Evolutionary conservation across 441 rosid species (phyloP).

Genomic region (Brassica balearica): DNA sequence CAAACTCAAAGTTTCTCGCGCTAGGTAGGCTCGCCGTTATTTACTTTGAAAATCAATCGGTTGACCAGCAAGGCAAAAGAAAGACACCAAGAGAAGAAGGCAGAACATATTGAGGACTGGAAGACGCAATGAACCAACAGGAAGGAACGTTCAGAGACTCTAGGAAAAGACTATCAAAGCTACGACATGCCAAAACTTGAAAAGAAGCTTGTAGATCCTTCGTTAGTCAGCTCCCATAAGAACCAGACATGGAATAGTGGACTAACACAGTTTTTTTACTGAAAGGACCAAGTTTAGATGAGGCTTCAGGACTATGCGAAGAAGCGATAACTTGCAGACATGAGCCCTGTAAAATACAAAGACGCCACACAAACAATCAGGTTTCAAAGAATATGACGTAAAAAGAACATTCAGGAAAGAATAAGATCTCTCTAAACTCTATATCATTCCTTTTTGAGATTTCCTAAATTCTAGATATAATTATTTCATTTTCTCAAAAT

Average conservation of each 20-base stretch:
- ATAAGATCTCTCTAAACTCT: background rate
- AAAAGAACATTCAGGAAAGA: background rate
- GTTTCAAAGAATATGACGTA: background rate
- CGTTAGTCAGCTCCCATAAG: slow-evolving; percentile 39
- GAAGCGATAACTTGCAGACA: slow-evolving; percentile 54
- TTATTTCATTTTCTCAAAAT: too few species aligned
- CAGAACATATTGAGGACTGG: slow-evolving; percentile 39
- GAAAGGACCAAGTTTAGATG: slow-evolving; percentile 39
- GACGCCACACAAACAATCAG: slow-evolving; percentile 27
- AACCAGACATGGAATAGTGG: slow-evolving; percentile 31
- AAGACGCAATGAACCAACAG: slow-evolving; percentile 38
- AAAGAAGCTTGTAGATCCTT: slow-evolving; percentile 42
- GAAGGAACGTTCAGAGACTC: slow-evolving; percentile 43
- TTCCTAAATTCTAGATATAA: background rate
- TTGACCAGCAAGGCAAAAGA: slow-evolving; percentile 45
- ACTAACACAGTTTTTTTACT: background rate
- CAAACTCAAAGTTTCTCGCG: slow-evolving; percentile 47
- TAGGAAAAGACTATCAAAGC: slow-evolving; percentile 49
- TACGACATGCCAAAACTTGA: slow-evolving; percentile 45
- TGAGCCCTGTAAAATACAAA: slow-evolving; percentile 59
- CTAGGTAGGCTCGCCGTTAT: slow-evolving; percentile 61
- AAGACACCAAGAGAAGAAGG: slow-evolving; percentile 36
- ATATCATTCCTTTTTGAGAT: background rate
- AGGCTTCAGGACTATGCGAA: slow-evolving; percentile 54
- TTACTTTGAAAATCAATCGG: slow-evolving; percentile 51